Evolutionary conservation across 75 land plant genomes (phyloP).

Genomic region (Pinus albicaulis): DNA sequence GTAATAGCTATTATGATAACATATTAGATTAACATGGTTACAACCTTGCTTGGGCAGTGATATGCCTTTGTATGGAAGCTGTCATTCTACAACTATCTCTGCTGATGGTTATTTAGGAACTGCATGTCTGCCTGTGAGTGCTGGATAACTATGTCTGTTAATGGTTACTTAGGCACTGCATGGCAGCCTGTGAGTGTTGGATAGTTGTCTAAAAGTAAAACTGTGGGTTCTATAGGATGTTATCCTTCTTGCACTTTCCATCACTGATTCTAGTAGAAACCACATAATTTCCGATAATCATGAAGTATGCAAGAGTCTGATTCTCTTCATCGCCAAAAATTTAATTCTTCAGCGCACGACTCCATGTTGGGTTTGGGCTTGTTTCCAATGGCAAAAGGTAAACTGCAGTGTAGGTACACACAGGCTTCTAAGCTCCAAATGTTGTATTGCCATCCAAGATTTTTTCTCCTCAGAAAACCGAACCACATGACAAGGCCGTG

Average conservation of each 20-base stretch:
- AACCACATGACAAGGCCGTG: too few species aligned
- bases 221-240: not conserved
- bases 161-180: not conserved
- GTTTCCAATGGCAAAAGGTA: too few species aligned
- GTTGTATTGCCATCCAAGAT: too few species aligned
- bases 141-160: not conserved
- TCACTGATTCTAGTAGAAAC: too few species aligned
- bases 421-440: too few species aligned
- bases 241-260: not conserved
- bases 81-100: not conserved
- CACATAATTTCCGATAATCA: too few species aligned
- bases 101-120: not conserved
- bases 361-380: too few species aligned
- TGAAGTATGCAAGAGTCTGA: too few species aligned
- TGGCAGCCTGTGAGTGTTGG: not conserved
- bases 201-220: not conserved
- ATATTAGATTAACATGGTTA: conserved; percentile 1
- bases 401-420: too few species aligned
- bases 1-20: not conserved
- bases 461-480: too few species aligned
- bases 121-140: not conserved
- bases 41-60: not conserved
- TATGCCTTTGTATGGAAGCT: not conserved
- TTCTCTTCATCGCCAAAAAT: too few species aligned
- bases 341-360: too few species aligned